Percentiles rank a stretch among this genome's conserved stretches.
Evolutionary conservation across 2,329 filamentous ascomycete genomes (phyloP).

Genomic region (Falciphora oryzae): DNA sequence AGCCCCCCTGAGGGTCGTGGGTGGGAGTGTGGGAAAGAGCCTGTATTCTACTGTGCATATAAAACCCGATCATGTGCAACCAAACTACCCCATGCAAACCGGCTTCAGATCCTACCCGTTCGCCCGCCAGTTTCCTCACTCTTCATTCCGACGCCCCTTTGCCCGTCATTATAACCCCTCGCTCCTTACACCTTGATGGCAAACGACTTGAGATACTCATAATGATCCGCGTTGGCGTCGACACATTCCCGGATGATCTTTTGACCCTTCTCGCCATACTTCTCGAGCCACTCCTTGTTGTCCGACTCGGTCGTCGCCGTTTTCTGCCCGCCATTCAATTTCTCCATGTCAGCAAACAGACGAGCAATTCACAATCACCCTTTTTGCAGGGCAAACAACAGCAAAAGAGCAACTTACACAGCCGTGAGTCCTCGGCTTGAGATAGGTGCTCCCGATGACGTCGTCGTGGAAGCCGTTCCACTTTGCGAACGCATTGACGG

Average conservation of each 20-base stretch:
- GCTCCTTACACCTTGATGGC: constrained; percentile 51
- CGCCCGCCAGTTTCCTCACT: background rate
- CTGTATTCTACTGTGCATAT: constrained; percentile 10
- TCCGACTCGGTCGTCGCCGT: constrained; percentile 59
- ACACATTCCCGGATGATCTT: constrained; percentile 66
- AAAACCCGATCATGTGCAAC: constrained; percentile 1
- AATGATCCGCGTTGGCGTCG: constrained; percentile 65
- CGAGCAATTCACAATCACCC: too few species aligned
- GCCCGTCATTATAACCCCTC: constrained; percentile 3
- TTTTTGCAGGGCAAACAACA: constrained; percentile 7
- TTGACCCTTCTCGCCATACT: constrained; percentile 67
- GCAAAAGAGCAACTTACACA: constrained; percentile 38
- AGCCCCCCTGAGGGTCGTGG: background rate
- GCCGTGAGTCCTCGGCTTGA: constrained; percentile 64
- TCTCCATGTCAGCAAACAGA: constrained; percentile 10
- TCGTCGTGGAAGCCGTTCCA: constrained; percentile 98
- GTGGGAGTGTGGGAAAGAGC: background rate
- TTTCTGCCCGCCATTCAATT: constrained; percentile 39
- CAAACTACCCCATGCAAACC: background rate
- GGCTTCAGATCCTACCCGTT: background rate
- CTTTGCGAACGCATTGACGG: constrained; percentile 79
- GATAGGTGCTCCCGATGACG: constrained; percentile 72
- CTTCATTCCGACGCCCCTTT: background rate
- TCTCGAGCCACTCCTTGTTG: constrained; percentile 65
- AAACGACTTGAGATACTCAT: constrained; percentile 78